Percentiles rank a stretch among this genome's conserved stretches.
phyloP scores from a whole-genome alignment of 1,284 basidiomycete species.

The Coniferiporia sulphurascens region DNA sequence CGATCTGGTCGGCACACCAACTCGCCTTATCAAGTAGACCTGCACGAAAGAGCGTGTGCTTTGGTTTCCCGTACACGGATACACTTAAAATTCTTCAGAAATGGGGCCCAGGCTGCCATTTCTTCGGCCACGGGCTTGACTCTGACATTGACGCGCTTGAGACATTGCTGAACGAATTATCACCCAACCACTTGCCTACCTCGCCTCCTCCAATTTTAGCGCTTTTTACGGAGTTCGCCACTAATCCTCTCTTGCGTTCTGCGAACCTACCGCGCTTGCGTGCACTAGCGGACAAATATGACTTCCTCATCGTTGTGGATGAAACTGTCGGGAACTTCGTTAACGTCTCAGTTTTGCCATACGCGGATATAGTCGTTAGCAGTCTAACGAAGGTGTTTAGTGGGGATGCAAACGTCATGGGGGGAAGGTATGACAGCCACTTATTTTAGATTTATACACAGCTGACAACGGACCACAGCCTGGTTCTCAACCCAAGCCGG shows the following conservation, averaged over 20 bases:
- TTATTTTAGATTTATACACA: slow-evolving; percentile 3
- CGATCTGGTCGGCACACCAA: slow-evolving; percentile 90
- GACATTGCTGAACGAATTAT: slow-evolving; percentile 49
- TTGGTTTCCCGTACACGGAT: slow-evolving; percentile 96
- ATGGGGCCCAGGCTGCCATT: slow-evolving; percentile 94
- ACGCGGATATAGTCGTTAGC: slow-evolving; percentile 90
- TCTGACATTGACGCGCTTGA: slow-evolving; percentile 76
- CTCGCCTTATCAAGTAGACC: slow-evolving; percentile 51
- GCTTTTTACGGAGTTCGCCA: slow-evolving; percentile 88
- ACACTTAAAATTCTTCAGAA: slow-evolving; percentile 96
- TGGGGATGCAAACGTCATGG: slow-evolving; percentile 96
- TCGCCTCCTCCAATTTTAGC: slow-evolving; percentile 50
- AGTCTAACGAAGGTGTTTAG: slow-evolving; percentile 96
- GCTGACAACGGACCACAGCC: slow-evolving; percentile 36
- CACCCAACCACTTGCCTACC: slow-evolving; percentile 34
- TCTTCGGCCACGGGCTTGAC: slow-evolving; percentile 81
- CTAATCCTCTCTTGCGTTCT: slow-evolving; percentile 88
- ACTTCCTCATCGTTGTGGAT: slow-evolving; percentile 88
- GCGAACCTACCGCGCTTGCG: slow-evolving; percentile 79
- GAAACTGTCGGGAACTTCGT: slow-evolving; percentile 97
- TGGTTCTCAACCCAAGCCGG: slow-evolving; percentile 82
- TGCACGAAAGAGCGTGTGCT: slow-evolving; percentile 83
- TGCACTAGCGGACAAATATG: slow-evolving; percentile 80
- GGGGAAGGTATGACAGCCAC: slow-evolving; percentile 68
- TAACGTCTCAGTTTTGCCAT: slow-evolving; percentile 90